phyloP scores from a whole-genome alignment of 2,329 filamentous ascomycete genomes.

The Pseudogymnoascus sp. region DNA sequence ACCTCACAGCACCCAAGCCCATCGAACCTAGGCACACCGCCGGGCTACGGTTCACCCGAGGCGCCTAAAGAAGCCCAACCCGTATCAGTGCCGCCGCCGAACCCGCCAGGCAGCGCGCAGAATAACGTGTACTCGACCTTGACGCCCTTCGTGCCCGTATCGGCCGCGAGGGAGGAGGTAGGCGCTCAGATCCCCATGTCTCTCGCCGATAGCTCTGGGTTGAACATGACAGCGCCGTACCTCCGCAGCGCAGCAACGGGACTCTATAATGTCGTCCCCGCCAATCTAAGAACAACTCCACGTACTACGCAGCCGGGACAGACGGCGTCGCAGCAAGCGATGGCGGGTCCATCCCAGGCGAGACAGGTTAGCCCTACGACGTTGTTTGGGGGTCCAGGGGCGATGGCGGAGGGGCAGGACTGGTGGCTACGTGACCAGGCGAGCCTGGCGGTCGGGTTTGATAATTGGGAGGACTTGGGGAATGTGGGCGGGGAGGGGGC shows the following conservation, averaged over 20 bases:
- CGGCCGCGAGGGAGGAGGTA: constrained; percentile 2
- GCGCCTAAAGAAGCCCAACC: not conserved
- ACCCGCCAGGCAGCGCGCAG: constrained; percentile 4
- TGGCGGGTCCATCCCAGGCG: not conserved
- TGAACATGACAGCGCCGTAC: constrained; percentile 9
- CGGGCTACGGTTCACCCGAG: not conserved
- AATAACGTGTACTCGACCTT: constrained; percentile 7
- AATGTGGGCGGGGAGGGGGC: not conserved
- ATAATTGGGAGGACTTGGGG: constrained; percentile 42
- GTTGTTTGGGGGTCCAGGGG: constrained; percentile 51
- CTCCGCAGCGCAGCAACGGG: not conserved
- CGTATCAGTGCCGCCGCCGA: not conserved
- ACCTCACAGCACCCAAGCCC: constrained; percentile 1
- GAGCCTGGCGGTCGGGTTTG: constrained; percentile 51
- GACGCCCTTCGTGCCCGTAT: constrained; percentile 3
- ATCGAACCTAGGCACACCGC: not conserved
- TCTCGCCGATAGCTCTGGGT: constrained; percentile 6
- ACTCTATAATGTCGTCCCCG: not conserved
- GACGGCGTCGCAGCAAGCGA: not conserved
- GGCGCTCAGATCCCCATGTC: constrained; percentile 5
- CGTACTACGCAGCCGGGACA: not conserved
- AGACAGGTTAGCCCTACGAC: constrained; percentile 36
- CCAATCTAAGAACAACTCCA: not conserved
- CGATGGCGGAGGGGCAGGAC: constrained; percentile 54
- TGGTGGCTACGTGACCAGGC: constrained; percentile 57